Percentiles rank a stretch among this genome's conserved stretches.
Conservation (phyloP, 768 basidiomycete genomes). For the Holtermanniella nyarrowii region DNA sequence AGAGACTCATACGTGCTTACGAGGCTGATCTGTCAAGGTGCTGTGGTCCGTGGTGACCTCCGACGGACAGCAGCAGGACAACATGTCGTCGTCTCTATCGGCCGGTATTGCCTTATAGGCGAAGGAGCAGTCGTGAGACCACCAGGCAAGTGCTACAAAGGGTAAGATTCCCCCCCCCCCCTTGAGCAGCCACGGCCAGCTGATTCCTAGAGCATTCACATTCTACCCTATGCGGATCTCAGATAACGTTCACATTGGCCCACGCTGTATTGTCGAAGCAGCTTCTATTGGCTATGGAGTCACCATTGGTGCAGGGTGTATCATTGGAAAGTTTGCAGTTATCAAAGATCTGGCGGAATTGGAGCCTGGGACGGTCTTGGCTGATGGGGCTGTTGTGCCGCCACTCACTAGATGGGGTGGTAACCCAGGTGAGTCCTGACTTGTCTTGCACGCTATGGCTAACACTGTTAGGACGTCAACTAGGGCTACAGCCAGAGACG, state of each 20-base stretch:
- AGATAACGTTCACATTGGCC: constrained; percentile 88
- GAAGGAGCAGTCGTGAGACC: constrained; percentile 71
- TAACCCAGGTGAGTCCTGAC: constrained; percentile 60
- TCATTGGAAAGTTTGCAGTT: constrained; percentile 91
- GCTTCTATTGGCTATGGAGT: constrained; percentile 89
- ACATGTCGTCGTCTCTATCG: constrained; percentile 85
- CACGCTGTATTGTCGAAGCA: constrained; percentile 81
- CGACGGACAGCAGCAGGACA: constrained; percentile 79
- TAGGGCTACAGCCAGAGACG: constrained; percentile 81
- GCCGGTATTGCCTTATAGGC: constrained; percentile 82
- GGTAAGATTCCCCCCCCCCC: constrained; percentile 25
- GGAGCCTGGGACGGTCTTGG: constrained; percentile 77
- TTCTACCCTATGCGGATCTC: constrained; percentile 97
- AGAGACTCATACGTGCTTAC: background rate
- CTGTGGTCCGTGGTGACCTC: constrained; percentile 88
- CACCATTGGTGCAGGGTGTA: constrained; percentile 87
- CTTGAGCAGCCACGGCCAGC: too few species aligned
- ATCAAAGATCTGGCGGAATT: constrained; percentile 92
- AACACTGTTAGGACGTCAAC: constrained; percentile 55
- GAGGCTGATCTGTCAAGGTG: constrained; percentile 46
- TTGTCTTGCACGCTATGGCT: background rate
- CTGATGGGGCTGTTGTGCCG: constrained; percentile 85
- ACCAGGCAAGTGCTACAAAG: constrained; percentile 43
- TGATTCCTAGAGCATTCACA: constrained; percentile 45
- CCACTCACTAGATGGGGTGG: constrained; percentile 75